Percentiles rank a stretch among this genome's conserved stretches.
Evolutionary conservation across 495 filamentous ascomycete genomes (phyloP).

Genomic region (Aspergillus indologenus): DNA sequence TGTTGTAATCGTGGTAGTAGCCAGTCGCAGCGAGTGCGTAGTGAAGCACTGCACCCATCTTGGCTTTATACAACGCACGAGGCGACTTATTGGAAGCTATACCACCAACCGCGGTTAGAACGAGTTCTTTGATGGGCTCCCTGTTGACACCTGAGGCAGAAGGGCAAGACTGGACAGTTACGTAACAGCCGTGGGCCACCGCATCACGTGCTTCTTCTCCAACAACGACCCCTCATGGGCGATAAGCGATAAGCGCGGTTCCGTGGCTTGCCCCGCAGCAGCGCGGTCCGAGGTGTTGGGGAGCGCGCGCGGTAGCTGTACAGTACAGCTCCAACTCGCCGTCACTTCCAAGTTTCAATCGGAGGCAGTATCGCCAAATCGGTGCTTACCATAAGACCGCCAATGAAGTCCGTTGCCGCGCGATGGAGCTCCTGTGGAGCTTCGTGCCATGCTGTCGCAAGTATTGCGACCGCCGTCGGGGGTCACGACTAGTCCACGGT

Average conservation of each 20-base stretch:
- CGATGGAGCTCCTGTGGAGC: too few relatives aligned
- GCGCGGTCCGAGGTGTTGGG: conserved; percentile 24
- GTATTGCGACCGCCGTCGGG: too few relatives aligned
- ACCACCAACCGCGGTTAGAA: neutral
- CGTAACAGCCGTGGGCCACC: neutral
- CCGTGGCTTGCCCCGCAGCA: conserved; percentile 14
- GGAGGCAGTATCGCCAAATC: neutral
- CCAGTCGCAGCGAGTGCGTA: neutral
- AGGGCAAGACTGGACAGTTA: neutral
- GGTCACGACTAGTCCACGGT: neutral
- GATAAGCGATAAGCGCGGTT: conserved; percentile 25
- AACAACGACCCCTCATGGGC: neutral
- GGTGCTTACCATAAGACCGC: neutral
- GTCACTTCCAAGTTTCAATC: neutral
- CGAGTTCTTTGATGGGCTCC: neutral
- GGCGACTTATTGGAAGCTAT: neutral
- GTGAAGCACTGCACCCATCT: neutral
- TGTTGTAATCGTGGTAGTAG: neutral
- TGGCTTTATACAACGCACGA: neutral
- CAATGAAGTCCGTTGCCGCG: neutral
- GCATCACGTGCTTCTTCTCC: too few relatives aligned
- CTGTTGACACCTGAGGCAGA: neutral
- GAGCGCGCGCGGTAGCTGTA: neutral
- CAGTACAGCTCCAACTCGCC: neutral
- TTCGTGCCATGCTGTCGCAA: neutral